Evolutionary conservation across 2,329 filamentous ascomycete species (phyloP).

Genomic region (Epichloe hybrida): DNA sequence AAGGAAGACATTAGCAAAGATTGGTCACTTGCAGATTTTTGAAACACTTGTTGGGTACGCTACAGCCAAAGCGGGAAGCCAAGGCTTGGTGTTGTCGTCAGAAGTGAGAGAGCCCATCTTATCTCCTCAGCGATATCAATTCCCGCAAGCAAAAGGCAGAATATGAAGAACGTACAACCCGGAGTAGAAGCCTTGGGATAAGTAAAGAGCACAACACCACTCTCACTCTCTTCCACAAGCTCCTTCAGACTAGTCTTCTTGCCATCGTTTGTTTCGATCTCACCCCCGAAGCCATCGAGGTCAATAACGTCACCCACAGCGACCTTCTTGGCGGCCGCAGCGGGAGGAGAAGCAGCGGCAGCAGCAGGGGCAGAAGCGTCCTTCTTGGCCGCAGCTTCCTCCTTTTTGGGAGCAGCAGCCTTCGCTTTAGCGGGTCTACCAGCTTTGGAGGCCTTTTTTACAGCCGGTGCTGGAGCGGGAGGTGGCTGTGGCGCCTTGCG

Average conservation of each 20-base stretch:
- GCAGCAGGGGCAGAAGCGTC: conserved; percentile 7
- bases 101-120: neutral
- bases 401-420: conserved; percentile 8
- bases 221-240: conserved; percentile 70
- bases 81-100: too few relatives aligned
- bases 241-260: conserved; percentile 64
- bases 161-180: conserved; percentile 57
- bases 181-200: conserved; percentile 92
- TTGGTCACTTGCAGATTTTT: neutral
- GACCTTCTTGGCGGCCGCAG: conserved; percentile 26
- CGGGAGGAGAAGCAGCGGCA: neutral
- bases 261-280: conserved; percentile 78
- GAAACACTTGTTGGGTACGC: too few relatives aligned
- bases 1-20: neutral
- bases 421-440: conserved; percentile 26
- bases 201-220: conserved; percentile 83
- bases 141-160: neutral
- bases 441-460: conserved; percentile 29
- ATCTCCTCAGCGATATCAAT: conserved; percentile 4
- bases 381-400: conserved; percentile 14
- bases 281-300: conserved; percentile 49
- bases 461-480: conserved; percentile 29
- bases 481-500: conserved; percentile 41
- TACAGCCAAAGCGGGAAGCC: too few relatives aligned
- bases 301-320: conserved; percentile 41